Percentiles rank a stretch among this genome's conserved stretches.
Evolutionary conservation across 116 monocot species (phyloP).

Genomic region (Phalaenopsis hybrid): DNA sequence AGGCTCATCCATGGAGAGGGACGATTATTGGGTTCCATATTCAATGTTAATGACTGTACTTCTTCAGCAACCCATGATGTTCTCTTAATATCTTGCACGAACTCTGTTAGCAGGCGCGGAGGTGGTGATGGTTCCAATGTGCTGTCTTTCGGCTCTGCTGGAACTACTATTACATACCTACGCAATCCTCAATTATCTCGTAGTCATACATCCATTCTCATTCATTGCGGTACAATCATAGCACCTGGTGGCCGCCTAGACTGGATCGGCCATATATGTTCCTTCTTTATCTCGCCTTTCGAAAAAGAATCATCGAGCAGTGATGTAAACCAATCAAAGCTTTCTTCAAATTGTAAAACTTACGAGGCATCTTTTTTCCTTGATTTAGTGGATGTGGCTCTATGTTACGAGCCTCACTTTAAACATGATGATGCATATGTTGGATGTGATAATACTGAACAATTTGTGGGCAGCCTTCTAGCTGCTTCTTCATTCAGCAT

Average conservation of each 20-base stretch:
- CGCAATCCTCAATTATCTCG: slow-evolving; percentile 40
- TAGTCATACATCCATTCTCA: slow-evolving; percentile 49
- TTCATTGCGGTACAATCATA: slow-evolving; percentile 66
- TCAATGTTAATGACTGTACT: slow-evolving; percentile 10
- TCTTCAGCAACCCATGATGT: slow-evolving; percentile 36
- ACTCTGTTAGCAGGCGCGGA: slow-evolving; percentile 52
- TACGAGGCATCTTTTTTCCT: slow-evolving; percentile 54
- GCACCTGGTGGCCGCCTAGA: slow-evolving; percentile 91
- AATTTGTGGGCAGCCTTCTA: slow-evolving; percentile 55
- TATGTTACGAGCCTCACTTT: slow-evolving; percentile 77
- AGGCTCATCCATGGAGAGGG: slow-evolving; percentile 84
- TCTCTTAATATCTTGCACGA: slow-evolving; percentile 65
- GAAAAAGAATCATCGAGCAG: slow-evolving; percentile 14
- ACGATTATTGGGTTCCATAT: slow-evolving; percentile 66
- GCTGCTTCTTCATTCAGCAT: slow-evolving; percentile 83
- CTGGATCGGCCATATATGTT: slow-evolving; percentile 66
- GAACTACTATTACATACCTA: slow-evolving; percentile 45
- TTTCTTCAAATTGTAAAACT: slow-evolving; percentile 10
- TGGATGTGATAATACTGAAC: slow-evolving; percentile 12
- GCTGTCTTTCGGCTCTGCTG: slow-evolving; percentile 60
- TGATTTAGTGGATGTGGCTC: slow-evolving; percentile 78
- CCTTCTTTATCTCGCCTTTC: slow-evolving; percentile 44
- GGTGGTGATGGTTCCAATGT: slow-evolving; percentile 77
- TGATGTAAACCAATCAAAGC: slow-evolving; percentile 16
- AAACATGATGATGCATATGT: slow-evolving; percentile 15